Base-by-base conservation (phyloP, 306 rosid genomes). In the Macrotyloma uniflorum region DNA sequence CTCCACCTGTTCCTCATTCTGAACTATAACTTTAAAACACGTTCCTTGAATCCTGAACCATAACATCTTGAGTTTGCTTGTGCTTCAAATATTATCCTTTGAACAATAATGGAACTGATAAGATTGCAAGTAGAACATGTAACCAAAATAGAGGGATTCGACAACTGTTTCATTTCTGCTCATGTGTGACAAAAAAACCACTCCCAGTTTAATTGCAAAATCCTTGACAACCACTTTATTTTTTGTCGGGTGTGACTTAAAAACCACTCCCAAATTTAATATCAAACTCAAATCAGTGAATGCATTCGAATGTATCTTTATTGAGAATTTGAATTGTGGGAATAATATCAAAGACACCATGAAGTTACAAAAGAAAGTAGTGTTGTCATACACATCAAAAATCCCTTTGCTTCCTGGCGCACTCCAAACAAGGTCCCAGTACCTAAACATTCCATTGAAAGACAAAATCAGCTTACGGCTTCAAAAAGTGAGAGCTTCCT, bases 401-500 rank as follows among this genome's bases (percentile, higher is more conserved):
- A 72, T 78, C 83, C 99, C 99, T 73, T 88, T 88, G 89, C 70
- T 78, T 79, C 99, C 96, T 2, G 98, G 96, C 38, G 96, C 85
- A 83, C 90, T 89, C 99, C 99, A 93, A 47, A 95, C 91, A 80
- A 95, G 88, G 82, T 95, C 99, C 99, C 99, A 95, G 76, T 93
- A 95, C 96, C 99, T 95, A 66, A 72, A 88, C 38, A 85, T 74
- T 62, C 89, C 85, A 33, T 54, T 42, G 64, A 50, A 85, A 74
- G 50, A 67, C 49, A 74, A 8, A 63, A 68, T 84, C 84, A 88
- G 71, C 64, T 64, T 79, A 72, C 61, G 51, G 36, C 59, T 57
- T 59, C 40, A 65, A 67, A 51, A 51, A 50, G 16, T 59, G 76
- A 70, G 23, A 62, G 28, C 15, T 61, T 15, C 75, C 80, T 55